Conservation (phyloP, 176 grass and related monocot genomes). For the Carex littledalei region DNA sequence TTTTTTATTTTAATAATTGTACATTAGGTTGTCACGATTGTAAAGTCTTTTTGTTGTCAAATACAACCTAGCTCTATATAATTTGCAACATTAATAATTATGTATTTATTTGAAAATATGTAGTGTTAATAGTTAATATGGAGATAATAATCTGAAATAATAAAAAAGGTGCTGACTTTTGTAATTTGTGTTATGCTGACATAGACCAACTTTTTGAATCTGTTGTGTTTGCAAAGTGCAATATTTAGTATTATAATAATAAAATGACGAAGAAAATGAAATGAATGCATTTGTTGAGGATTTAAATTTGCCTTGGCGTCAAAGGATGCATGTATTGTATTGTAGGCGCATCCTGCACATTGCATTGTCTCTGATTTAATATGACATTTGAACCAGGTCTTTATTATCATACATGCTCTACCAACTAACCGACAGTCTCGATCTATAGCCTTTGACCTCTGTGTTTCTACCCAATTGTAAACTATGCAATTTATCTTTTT, state of each 20-base stretch:
- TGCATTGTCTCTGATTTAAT: conserved; percentile 6
- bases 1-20: neutral
- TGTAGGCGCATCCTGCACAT: neutral
- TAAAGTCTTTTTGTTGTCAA: neutral
- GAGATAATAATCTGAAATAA: neutral
- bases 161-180: neutral
- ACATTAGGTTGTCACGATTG: neutral
- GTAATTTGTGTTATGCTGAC: neutral
- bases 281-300: neutral
- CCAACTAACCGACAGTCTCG: neutral
- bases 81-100: neutral
- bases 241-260: neutral
- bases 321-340: neutral
- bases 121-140: neutral
- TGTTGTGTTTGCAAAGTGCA: neutral
- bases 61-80: neutral
- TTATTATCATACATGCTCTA: conserved; percentile 14
- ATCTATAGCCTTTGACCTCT: neutral
- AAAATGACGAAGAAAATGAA: neutral
- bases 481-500: neutral
- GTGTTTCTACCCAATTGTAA: neutral
- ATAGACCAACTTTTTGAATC: neutral
- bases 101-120: neutral
- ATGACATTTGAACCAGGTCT: conserved; percentile 14
- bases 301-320: conserved; percentile 7